Percentiles rank a stretch among this genome's conserved stretches.
Evolutionary conservation across 495 filamentous ascomycete species (phyloP).

Genomic region (Apodospora peruviana): DNA sequence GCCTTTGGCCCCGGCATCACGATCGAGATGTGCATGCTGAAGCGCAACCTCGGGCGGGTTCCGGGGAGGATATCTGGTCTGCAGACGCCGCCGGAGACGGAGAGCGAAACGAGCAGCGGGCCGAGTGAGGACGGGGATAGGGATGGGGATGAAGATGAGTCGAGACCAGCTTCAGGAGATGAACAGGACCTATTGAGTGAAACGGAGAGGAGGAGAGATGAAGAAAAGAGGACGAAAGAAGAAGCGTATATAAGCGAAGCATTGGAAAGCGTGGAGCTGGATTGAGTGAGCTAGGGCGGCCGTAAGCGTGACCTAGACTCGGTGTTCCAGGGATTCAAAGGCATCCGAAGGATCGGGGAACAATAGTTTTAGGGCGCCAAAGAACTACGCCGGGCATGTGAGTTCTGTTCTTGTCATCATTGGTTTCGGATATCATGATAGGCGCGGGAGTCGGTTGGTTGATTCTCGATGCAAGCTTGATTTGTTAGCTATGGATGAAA

Average conservation of each 20-base stretch:
- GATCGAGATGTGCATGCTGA: constrained; percentile 58
- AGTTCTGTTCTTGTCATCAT: too few relatives aligned
- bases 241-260: constrained; percentile 36
- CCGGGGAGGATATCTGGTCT: constrained; percentile 16
- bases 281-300: constrained; percentile 30
- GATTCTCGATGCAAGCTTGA: too few relatives aligned
- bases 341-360: too few relatives aligned
- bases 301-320: too few relatives aligned
- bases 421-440: too few relatives aligned
- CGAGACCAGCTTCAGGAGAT: constrained; percentile 1
- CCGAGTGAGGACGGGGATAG: constrained; percentile 24
- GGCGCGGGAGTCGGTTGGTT: too few relatives aligned
- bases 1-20: constrained; percentile 62
- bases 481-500: too few relatives aligned
- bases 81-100: constrained; percentile 41
- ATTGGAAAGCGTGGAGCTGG: constrained; percentile 39
- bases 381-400: too few relatives aligned
- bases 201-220: constrained; percentile 3
- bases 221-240: constrained; percentile 14
- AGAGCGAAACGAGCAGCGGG: constrained; percentile 33
- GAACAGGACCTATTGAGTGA: neutral
- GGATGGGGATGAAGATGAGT: constrained; percentile 12
- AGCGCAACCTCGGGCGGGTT: constrained; percentile 27
- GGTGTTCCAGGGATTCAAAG: too few relatives aligned
- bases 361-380: too few relatives aligned